These are phyloP conservation scores for Boletus sp. DNA, from an alignment of 768 basidiomycete species.

Conservation along the genomic window DNA sequence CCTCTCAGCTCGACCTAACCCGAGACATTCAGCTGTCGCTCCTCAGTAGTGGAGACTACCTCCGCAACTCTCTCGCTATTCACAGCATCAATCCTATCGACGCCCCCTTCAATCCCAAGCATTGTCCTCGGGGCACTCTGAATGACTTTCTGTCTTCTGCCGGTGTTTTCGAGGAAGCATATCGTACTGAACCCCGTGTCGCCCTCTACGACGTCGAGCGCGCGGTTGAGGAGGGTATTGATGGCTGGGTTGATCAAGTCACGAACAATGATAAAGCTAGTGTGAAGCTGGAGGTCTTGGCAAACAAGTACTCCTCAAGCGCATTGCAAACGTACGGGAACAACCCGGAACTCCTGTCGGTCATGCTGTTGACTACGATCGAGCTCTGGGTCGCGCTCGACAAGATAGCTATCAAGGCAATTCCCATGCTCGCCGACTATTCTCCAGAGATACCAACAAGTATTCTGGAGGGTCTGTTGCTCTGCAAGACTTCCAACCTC, in stretches of 20 bases:
- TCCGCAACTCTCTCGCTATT: slow-evolving; percentile 20
- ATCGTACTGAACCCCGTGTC: slow-evolving; percentile 6
- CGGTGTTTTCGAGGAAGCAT: slow-evolving; percentile 5
- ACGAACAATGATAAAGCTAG: slow-evolving; percentile 8
- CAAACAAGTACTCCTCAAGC: slow-evolving; percentile 21
- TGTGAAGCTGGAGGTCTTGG: slow-evolving; percentile 18
- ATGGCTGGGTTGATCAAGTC: slow-evolving; percentile 31
- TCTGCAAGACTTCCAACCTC: slow-evolving; percentile 29
- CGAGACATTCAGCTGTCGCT: slow-evolving; percentile 37
- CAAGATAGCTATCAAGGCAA: slow-evolving; percentile 15
- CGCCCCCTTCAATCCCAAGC: background rate
- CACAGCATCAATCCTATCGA: fast-evolving
- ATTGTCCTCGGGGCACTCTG: slow-evolving; percentile 9
- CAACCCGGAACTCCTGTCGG: slow-evolving; percentile 37
- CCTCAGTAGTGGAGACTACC: slow-evolving; percentile 24
- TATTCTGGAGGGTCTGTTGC: slow-evolving; percentile 21
- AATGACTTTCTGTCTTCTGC: slow-evolving; percentile 15
- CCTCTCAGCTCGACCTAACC: slow-evolving; percentile 22
- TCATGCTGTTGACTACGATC: slow-evolving; percentile 37
- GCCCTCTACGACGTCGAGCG: slow-evolving; percentile 39
- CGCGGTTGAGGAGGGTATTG: slow-evolving; percentile 30
- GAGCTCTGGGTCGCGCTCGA: slow-evolving; percentile 39
- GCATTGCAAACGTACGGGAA: slow-evolving; percentile 11
- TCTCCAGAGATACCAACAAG: slow-evolving; percentile 28
- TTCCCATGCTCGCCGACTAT: slow-evolving; percentile 32